Conservation (phyloP, 805 yeast species). For the Candida khao-thaluensis region DNA sequence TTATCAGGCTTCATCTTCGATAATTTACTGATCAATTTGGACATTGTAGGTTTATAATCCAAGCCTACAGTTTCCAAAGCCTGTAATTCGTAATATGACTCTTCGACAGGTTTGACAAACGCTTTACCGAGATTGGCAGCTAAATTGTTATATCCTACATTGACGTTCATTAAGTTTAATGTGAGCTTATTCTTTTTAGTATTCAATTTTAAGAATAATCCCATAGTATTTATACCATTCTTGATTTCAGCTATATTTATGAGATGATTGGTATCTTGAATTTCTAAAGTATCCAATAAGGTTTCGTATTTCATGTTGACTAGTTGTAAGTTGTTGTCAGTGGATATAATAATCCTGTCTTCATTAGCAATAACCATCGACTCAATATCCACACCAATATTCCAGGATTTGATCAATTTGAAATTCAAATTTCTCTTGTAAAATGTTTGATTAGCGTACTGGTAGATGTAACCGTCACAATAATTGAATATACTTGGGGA, state of each 20-base stretch:
- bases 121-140: constrained; percentile 71
- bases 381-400: constrained; percentile 7
- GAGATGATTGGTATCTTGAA: constrained; percentile 15
- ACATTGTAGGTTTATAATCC: neutral
- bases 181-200: constrained; percentile 43
- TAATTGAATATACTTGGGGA: constrained; percentile 11
- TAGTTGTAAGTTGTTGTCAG: constrained; percentile 39
- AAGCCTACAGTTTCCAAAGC: constrained; percentile 1
- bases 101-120: constrained; percentile 19
- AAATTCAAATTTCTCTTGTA: constrained; percentile 10
- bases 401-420: constrained; percentile 6
- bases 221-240: constrained; percentile 47
- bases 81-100: constrained; percentile 1
- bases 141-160: constrained; percentile 66
- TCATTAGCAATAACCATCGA: constrained; percentile 42
- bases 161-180: constrained; percentile 47
- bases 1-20: constrained; percentile 1
- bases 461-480: constrained; percentile 11
- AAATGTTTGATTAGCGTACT: constrained; percentile 6
- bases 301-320: constrained; percentile 47
- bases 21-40: neutral
- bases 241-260: constrained; percentile 30
- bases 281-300: constrained; percentile 31
- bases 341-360: constrained; percentile 47
- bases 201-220: constrained; percentile 40